Conservation (phyloP, 1,284 basidiomycete species). For the Ganoderma lucidum region DNA sequence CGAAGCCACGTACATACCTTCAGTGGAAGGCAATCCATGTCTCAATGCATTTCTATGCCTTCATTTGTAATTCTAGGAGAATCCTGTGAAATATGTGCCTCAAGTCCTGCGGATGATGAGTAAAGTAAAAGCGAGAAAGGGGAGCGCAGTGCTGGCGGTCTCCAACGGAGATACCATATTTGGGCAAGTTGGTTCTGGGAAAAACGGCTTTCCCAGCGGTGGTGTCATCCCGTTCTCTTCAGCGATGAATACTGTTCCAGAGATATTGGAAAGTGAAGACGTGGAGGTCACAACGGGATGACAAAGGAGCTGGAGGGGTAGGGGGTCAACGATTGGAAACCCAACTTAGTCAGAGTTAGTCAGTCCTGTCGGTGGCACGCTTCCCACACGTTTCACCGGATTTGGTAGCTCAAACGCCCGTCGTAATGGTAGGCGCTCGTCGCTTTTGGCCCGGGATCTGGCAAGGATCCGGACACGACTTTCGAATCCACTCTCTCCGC, state of each 20-base stretch:
- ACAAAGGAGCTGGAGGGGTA: background rate
- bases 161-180: background rate
- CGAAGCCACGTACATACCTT: no score
- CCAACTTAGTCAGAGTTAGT: background rate
- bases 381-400: background rate
- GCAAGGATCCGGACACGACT: no score
- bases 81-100: no score
- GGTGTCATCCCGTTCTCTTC: background rate
- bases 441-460: background rate
- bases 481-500: background rate
- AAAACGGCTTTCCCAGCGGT: background rate
- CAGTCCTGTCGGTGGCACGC: background rate
- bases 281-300: no score
- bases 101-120: no score
- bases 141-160: no score
- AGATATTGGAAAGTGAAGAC: background rate
- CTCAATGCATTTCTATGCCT: no score
- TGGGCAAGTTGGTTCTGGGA: background rate
- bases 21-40: no score
- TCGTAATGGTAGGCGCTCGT: background rate
- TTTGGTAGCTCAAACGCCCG: constrained; percentile 7
- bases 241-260: background rate
- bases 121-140: no score
- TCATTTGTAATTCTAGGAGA: no score
- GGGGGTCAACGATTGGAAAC: background rate